Conservation (phyloP, 1,284 basidiomycete species). For the Coniophora puteana region DNA sequence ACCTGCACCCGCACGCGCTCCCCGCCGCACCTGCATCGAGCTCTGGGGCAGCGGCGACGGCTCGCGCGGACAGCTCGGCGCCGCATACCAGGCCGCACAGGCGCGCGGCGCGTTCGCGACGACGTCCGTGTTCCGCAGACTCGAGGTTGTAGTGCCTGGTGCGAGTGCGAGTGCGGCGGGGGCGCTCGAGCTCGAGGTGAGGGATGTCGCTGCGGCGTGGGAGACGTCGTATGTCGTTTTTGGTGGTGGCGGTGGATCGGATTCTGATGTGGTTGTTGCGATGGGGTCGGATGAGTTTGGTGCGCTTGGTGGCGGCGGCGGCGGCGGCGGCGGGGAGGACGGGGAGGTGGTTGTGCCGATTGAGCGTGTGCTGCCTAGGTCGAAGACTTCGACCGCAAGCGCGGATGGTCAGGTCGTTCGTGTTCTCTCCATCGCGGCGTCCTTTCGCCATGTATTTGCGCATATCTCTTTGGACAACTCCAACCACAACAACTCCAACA, state of each 20-base stretch:
- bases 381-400: slow-evolving; percentile 28
- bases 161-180: too few species aligned
- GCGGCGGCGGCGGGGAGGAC: slow-evolving; percentile 35
- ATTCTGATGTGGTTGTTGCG: slow-evolving; percentile 63
- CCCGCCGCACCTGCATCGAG: too few species aligned
- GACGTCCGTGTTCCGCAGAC: slow-evolving; percentile 43
- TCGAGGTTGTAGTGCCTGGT: too few species aligned
- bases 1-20: too few species aligned
- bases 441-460: too few species aligned
- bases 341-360: slow-evolving; percentile 5
- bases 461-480: too few species aligned
- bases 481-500: too few species aligned
- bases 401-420: slow-evolving; percentile 10
- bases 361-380: slow-evolving; percentile 41
- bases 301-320: slow-evolving; percentile 63
- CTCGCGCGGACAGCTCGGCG: slow-evolving; percentile 58
- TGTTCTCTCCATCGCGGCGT: slow-evolving; percentile 27
- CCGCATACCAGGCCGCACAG: slow-evolving; percentile 14
- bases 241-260: slow-evolving; percentile 28
- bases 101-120: slow-evolving; percentile 15
- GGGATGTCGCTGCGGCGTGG: slow-evolving; percentile 76
- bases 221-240: slow-evolving; percentile 77
- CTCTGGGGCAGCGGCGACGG: slow-evolving; percentile 73
- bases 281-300: slow-evolving; percentile 85
- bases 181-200: too few species aligned